Conservation (phyloP, 78 protist species). For the Dictyostelium purpureum region DNA sequence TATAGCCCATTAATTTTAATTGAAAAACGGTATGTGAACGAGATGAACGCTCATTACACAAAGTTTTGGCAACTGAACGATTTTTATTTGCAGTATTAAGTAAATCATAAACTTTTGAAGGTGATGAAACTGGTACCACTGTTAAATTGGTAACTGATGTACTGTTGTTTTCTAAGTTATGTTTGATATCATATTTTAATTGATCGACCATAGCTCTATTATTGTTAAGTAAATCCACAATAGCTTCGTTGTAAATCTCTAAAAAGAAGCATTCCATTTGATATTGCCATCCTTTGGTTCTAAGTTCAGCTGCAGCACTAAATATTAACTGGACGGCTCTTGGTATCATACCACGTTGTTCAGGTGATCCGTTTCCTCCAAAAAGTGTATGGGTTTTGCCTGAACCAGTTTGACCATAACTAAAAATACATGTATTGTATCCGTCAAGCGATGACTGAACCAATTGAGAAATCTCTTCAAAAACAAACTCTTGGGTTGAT, state of each 20-base stretch:
- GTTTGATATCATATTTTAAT: slow-evolving; percentile 63
- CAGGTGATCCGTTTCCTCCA: slow-evolving; percentile 43
- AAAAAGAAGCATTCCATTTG: slow-evolving; percentile 75
- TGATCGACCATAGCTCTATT: not conserved
- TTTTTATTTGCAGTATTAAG: slow-evolving; percentile 60
- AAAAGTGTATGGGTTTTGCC: slow-evolving; percentile 94
- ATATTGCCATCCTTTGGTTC: slow-evolving; percentile 55
- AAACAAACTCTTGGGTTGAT: slow-evolving; percentile 83
- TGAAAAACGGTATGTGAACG: slow-evolving; percentile 91
- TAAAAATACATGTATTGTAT: slow-evolving; percentile 92
- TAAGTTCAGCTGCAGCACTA: slow-evolving; percentile 2
- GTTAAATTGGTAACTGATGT: slow-evolving; percentile 45
- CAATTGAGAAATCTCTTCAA: slow-evolving; percentile 86
- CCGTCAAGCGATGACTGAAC: slow-evolving; percentile 91
- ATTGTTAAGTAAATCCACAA: slow-evolving; percentile 57
- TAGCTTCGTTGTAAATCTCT: slow-evolving; percentile 88
- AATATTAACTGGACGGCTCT: slow-evolving; percentile 83
- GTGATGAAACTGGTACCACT: not conserved
- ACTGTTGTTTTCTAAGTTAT: not conserved
- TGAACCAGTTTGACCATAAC: slow-evolving; percentile 92
- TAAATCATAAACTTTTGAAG: slow-evolving; percentile 60
- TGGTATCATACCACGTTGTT: slow-evolving; percentile 82
- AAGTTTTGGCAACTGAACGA: slow-evolving; percentile 83
- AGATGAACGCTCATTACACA: slow-evolving; percentile 86
- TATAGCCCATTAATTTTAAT: slow-evolving; percentile 59